Conservation (phyloP, 2,329 filamentous ascomycete species). For the Aureobasidium leucospermi region DNA sequence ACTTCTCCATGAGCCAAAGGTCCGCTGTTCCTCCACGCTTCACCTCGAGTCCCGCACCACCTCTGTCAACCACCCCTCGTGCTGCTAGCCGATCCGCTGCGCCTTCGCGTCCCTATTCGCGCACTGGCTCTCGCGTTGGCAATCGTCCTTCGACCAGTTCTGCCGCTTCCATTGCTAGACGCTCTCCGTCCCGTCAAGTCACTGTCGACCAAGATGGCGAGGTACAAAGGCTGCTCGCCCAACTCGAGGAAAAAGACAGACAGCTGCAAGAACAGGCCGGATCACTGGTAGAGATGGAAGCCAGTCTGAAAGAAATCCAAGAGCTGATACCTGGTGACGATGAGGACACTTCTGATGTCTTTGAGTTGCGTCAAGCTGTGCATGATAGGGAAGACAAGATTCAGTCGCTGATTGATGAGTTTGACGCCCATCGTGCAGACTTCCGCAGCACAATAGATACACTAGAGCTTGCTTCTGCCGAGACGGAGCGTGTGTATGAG, state of each 20-base stretch:
- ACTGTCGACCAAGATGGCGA: conserved; percentile 53
- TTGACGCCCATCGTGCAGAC: conserved; percentile 88
- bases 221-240: conserved; percentile 60
- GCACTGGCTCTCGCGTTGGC: conserved; percentile 40
- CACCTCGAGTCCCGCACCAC: conserved; percentile 53
- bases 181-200: conserved; percentile 30
- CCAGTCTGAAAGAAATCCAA: conserved; percentile 73
- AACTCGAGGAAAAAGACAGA: conserved; percentile 76
- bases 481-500: conserved; percentile 94
- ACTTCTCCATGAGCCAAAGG: conserved; percentile 44
- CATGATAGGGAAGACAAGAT: conserved; percentile 98
- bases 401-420: conserved; percentile 83
- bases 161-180: conserved; percentile 32
- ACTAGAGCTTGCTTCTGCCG: conserved; percentile 86
- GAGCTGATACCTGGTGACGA: conserved; percentile 62
- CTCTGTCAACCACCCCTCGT: conserved; percentile 30
- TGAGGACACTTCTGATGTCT: background rate
- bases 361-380: conserved; percentile 70
- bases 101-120: conserved; percentile 38
- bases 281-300: conserved; percentile 83
- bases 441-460: conserved; percentile 97
- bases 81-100: conserved; percentile 46
- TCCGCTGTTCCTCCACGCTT: conserved; percentile 50
- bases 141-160: conserved; percentile 43
- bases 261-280: conserved; percentile 83